A percentile compares a stretch with the other conserved stretches of the same genome.
Evolutionary conservation across 202 grass and related monocot genomes (phyloP).

Genomic region (Saccharum hybrid): DNA sequence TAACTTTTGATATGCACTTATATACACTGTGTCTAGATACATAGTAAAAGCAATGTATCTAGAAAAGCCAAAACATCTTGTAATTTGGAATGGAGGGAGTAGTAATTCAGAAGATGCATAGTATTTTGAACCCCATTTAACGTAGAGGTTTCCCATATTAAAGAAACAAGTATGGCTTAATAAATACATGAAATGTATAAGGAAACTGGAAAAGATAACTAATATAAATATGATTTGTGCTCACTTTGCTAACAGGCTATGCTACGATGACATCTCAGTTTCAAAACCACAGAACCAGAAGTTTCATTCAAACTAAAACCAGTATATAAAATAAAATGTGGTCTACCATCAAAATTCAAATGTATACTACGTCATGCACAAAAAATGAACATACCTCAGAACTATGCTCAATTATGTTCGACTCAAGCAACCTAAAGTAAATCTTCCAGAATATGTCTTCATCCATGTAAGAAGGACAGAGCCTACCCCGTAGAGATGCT

Average conservation of each 20-base stretch:
- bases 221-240: slow-evolving; percentile 12
- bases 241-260: slow-evolving; percentile 13
- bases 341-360: neutral
- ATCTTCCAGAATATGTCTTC: slow-evolving; percentile 88
- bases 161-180: neutral
- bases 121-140: neutral
- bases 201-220: neutral
- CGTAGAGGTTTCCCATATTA: neutral
- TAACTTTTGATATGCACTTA: no score
- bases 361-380: slow-evolving; percentile 9
- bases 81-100: neutral
- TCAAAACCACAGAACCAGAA: neutral
- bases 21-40: neutral
- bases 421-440: slow-evolving; percentile 84
- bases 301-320: neutral
- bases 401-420: slow-evolving; percentile 73
- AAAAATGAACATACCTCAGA: slow-evolving; percentile 56
- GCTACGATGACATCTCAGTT: neutral
- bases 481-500: slow-evolving; percentile 60
- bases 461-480: slow-evolving; percentile 83
- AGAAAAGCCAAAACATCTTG: neutral
- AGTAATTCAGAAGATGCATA: neutral
- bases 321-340: slow-evolving; percentile 8
- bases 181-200: neutral
- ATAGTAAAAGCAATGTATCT: neutral